phyloP scores from a whole-genome alignment of 148 eudicot species.

The Oxyria digyna region DNA sequence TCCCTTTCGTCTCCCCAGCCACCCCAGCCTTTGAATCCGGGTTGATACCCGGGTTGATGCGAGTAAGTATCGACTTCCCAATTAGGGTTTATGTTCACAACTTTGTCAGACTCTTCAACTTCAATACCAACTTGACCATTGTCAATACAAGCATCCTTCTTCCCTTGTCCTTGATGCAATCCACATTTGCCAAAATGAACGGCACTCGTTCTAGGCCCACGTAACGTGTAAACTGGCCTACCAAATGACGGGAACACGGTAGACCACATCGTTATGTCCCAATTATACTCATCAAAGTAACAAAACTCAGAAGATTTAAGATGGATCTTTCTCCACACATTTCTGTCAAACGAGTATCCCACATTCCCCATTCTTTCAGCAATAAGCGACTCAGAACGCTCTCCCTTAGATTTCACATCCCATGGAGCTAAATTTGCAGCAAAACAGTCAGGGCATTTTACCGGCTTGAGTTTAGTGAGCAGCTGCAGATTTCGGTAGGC shows the following conservation, averaged over 20 bases:
- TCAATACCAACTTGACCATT: constrained; percentile 43
- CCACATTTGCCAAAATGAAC: constrained; percentile 92
- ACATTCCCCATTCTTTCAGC: constrained; percentile 93
- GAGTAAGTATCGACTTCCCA: constrained; percentile 49
- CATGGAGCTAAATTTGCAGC: constrained; percentile 92
- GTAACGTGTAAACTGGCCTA: constrained; percentile 56
- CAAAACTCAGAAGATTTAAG: constrained; percentile 59
- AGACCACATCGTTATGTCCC: constrained; percentile 99
- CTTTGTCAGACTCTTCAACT: constrained; percentile 45
- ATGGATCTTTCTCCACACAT: constrained; percentile 75
- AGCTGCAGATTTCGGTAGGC: constrained; percentile 71
- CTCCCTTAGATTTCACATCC: constrained; percentile 71
- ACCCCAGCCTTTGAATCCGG: constrained; percentile 93
- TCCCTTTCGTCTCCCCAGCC: constrained; percentile 95
- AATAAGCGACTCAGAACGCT: constrained; percentile 43
- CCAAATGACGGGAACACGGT: constrained; percentile 89
- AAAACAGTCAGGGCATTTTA: constrained; percentile 64
- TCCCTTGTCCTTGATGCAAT: constrained; percentile 85
- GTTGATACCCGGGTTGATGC: constrained; percentile 68
- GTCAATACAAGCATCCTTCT: constrained; percentile 46
- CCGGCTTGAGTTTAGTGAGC: constrained; percentile 47
- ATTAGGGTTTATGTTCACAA: constrained; percentile 35
- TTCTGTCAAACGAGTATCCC: constrained; percentile 80
- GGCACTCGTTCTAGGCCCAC: constrained; percentile 85
- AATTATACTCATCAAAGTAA: constrained; percentile 80